phyloP scores from a whole-genome alignment of 2,329 filamentous ascomycete genomes.

The Gremmenia infestans region DNA sequence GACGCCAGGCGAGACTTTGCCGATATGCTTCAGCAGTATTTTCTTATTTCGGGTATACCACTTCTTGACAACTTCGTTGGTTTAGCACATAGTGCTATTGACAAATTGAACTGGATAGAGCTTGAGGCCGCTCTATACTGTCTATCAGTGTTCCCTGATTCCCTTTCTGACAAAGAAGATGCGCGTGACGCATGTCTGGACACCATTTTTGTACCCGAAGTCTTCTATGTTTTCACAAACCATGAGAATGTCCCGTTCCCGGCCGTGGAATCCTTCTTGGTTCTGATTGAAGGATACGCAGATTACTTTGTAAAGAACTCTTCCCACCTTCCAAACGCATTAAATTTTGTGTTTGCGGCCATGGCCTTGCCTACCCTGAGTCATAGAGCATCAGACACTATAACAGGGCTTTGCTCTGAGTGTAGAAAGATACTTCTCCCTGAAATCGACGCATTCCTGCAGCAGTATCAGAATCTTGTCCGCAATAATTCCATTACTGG shows the following conservation, averaged over 20 bases:
- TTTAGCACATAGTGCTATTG: slow-evolving; percentile 46
- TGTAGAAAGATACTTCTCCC: slow-evolving; percentile 64
- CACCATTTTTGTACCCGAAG: slow-evolving; percentile 55
- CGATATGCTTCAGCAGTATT: slow-evolving; percentile 70
- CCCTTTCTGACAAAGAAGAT: slow-evolving; percentile 49
- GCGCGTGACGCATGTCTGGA: slow-evolving; percentile 54
- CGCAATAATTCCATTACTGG: slow-evolving; percentile 47
- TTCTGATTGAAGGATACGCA: slow-evolving; percentile 66
- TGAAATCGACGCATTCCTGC: slow-evolving; percentile 64
- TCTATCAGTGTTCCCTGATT: slow-evolving; percentile 63
- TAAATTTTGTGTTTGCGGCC: slow-evolving; percentile 70
- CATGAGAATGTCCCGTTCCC: slow-evolving; percentile 52
- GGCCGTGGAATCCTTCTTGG: slow-evolving; percentile 63
- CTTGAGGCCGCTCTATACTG: slow-evolving; percentile 59
- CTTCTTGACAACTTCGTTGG: slow-evolving; percentile 54
- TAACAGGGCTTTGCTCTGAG: slow-evolving; percentile 68
- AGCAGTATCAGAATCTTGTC: slow-evolving; percentile 65
- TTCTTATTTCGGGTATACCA: slow-evolving; percentile 52
- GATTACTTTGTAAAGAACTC: slow-evolving; percentile 71
- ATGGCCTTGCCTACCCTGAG: slow-evolving; percentile 59
- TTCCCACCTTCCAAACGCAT: slow-evolving; percentile 60
- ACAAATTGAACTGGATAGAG: slow-evolving; percentile 49
- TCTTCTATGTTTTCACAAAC: slow-evolving; percentile 52
- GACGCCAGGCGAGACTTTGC: slow-evolving; percentile 75
- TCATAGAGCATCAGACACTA: slow-evolving; percentile 67